Percentiles rank a stretch among this genome's conserved stretches.
Conservation (phyloP, 176 grass and related monocot genomes). For the Ampelocalamus luodianensis region DNA sequence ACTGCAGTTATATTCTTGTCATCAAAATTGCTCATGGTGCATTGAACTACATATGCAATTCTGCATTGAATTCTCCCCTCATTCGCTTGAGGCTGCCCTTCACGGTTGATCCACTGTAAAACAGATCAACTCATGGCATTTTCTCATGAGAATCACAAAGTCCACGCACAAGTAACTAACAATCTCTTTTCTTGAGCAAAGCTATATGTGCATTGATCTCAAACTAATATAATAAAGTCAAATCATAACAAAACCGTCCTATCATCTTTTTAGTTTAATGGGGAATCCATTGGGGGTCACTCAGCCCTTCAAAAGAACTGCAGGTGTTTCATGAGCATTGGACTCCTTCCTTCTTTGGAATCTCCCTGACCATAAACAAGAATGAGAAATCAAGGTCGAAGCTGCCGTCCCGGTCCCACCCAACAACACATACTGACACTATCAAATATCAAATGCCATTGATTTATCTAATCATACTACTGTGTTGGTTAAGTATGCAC, state of each 20-base stretch:
- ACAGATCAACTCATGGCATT: not conserved
- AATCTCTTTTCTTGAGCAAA: not conserved
- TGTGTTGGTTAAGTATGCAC: not conserved
- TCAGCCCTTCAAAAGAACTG: not conserved
- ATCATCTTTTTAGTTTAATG: not conserved
- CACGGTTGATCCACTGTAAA: not conserved
- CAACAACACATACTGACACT: not conserved
- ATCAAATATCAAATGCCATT: not conserved
- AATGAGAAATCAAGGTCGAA: slow-evolving; percentile 31
- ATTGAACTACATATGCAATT: slow-evolving; percentile 10
- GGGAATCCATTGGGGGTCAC: not conserved
- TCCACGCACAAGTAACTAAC: not conserved
- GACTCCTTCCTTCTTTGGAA: slow-evolving; percentile 29
- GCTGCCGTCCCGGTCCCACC: slow-evolving; percentile 16
- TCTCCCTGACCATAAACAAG: slow-evolving; percentile 38
- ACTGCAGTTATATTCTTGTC: not conserved
- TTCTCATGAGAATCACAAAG: not conserved
- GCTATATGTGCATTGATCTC: not conserved
- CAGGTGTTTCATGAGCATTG: slow-evolving; percentile 27
- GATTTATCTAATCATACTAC: too few species aligned
- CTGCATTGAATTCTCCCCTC: not conserved
- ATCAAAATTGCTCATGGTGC: not conserved
- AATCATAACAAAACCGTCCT: not conserved
- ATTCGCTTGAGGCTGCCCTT: not conserved
- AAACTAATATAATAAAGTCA: not conserved